phyloP scores from a whole-genome alignment of 257 asterid species.

The Salvia splendens region DNA sequence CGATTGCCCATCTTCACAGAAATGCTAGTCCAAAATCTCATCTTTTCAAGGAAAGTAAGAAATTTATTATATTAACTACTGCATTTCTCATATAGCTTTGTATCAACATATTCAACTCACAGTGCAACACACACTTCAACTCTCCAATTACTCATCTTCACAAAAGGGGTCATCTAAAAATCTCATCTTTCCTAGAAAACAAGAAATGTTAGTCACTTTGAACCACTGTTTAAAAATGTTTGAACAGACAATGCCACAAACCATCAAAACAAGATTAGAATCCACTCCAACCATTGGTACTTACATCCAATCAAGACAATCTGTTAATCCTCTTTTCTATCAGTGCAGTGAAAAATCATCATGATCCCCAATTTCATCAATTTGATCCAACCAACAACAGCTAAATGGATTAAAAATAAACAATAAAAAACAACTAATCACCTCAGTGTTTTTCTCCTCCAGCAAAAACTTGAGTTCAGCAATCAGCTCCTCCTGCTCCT shows the following conservation, averaged over 20 bases:
- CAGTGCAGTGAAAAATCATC: no score
- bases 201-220: no score
- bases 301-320: not conserved
- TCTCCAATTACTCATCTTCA: not conserved
- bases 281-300: not conserved
- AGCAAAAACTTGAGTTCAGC: constrained; percentile 59
- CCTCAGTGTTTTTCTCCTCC: constrained; percentile 79
- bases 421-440: constrained; percentile 23
- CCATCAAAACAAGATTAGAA: not conserved
- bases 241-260: not conserved
- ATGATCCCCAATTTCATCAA: not conserved
- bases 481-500: constrained; percentile 68
- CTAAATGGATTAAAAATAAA: not conserved
- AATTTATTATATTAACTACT: not conserved
- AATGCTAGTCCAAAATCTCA: not conserved
- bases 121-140: not conserved
- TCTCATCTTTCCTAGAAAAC: no score
- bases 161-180: not conserved
- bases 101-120: not conserved
- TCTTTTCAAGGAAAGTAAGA: not conserved
- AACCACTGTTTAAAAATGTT: no score
- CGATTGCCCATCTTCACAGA: not conserved
- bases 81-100: no score
- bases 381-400: not conserved
- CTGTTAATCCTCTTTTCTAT: no score